phyloP scores from a whole-genome alignment of 768 basidiomycete species.

The Suillus subluteus region DNA sequence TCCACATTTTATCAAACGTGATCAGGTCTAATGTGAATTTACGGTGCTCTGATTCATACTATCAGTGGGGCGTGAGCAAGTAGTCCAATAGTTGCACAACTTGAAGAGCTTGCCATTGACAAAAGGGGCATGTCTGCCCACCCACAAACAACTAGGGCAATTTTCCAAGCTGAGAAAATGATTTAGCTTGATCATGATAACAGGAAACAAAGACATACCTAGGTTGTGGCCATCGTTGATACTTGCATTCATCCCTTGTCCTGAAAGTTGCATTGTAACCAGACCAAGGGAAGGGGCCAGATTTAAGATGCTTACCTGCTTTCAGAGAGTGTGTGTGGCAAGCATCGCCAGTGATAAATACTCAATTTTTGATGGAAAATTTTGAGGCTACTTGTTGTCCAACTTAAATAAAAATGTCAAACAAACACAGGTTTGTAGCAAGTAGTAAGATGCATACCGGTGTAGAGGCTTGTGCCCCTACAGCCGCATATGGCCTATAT shows the following conservation, averaged over 20 bases:
- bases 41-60: slow-evolving; percentile 59
- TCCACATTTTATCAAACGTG: slow-evolving; percentile 54
- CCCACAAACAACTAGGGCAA: slow-evolving; percentile 50
- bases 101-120: slow-evolving; percentile 41
- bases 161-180: slow-evolving; percentile 49
- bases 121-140: slow-evolving; percentile 49
- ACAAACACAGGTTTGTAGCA: neutral
- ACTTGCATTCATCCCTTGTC: slow-evolving; percentile 57
- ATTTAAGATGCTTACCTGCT: slow-evolving; percentile 34
- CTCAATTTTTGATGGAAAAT: slow-evolving; percentile 48
- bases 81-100: no score
- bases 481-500: no score
- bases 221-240: slow-evolving; percentile 60
- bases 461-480: no score
- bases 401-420: slow-evolving; percentile 34
- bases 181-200: neutral
- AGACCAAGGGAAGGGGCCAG: neutral
- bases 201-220: slow-evolving; percentile 23
- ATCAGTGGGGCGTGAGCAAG: neutral
- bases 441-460: slow-evolving; percentile 35
- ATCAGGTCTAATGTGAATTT: slow-evolving; percentile 59
- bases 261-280: slow-evolving; percentile 34
- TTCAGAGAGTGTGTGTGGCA: slow-evolving; percentile 51
- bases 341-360: slow-evolving; percentile 62
- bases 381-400: slow-evolving; percentile 58